Evolutionary conservation across 2,329 filamentous ascomycete genomes (phyloP).

Genomic region (Eurotiales sp.): DNA sequence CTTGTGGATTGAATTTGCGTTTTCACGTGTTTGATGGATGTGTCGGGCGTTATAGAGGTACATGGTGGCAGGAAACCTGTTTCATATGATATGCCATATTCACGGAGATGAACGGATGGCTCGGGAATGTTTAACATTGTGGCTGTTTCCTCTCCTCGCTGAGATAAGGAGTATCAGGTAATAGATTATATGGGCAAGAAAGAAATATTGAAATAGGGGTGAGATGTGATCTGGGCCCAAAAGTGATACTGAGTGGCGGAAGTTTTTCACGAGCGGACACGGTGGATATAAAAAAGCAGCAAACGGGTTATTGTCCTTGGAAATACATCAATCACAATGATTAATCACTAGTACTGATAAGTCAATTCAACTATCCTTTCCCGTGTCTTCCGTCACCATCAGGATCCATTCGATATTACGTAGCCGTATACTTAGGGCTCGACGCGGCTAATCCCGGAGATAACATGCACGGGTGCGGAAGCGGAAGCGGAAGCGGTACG

Average conservation of each 20-base stretch:
- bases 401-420: background rate
- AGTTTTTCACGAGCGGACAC: too few species aligned
- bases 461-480: conserved; percentile 11
- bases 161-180: background rate
- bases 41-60: too few species aligned
- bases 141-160: background rate
- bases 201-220: too few species aligned
- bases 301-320: too few species aligned
- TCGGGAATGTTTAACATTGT: conserved; percentile 20
- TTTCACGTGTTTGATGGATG: too few species aligned
- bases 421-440: background rate
- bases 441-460: conserved; percentile 2
- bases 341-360: too few species aligned
- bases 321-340: too few species aligned
- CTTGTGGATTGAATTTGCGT: too few species aligned
- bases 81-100: conserved; percentile 58
- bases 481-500: conserved; percentile 14
- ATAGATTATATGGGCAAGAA: background rate
- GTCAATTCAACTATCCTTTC: too few species aligned
- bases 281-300: too few species aligned
- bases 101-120: conserved; percentile 48
- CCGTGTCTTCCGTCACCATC: background rate
- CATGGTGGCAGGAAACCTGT: conserved; percentile 91
- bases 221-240: too few species aligned
- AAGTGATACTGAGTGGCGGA: too few species aligned